Conservation (phyloP, 495 filamentous ascomycete species). For the Extremus antarcticus region DNA sequence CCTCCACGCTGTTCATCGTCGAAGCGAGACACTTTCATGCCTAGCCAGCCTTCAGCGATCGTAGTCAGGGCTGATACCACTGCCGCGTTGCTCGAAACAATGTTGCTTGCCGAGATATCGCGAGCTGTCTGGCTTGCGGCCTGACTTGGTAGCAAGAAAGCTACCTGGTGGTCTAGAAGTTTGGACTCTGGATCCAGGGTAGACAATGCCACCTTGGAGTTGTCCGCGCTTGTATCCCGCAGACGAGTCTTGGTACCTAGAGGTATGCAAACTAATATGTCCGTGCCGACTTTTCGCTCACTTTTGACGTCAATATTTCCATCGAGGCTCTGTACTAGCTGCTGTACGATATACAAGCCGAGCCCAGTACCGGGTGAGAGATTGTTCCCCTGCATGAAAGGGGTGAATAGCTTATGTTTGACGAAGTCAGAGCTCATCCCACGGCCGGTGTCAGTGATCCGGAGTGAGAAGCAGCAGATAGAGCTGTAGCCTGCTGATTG, state of each 20-base stretch:
- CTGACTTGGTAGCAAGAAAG: too few species aligned
- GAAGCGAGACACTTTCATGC: too few species aligned
- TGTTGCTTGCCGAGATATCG: too few species aligned
- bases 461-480: slow-evolving; percentile 11
- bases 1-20: too few species aligned
- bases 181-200: too few species aligned
- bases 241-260: neutral
- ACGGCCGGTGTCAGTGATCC: slow-evolving; percentile 23
- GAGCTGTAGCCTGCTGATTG: neutral
- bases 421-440: slow-evolving; percentile 26
- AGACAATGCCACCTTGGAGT: too few species aligned
- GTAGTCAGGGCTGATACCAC: too few species aligned
- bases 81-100: too few species aligned
- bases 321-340: slow-evolving; percentile 22
- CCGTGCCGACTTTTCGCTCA: slow-evolving; percentile 17
- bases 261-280: neutral
- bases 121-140: too few species aligned
- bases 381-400: slow-evolving; percentile 27
- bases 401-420: slow-evolving; percentile 19
- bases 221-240: too few species aligned
- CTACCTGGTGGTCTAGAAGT: too few species aligned
- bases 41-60: too few species aligned
- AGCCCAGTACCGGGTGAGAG: slow-evolving; percentile 26
- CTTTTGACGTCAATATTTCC: slow-evolving; percentile 22
- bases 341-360: slow-evolving; percentile 25